phyloP scores from a whole-genome alignment of 139 green algal genomes.

The Nannochloris sp. region DNA sequence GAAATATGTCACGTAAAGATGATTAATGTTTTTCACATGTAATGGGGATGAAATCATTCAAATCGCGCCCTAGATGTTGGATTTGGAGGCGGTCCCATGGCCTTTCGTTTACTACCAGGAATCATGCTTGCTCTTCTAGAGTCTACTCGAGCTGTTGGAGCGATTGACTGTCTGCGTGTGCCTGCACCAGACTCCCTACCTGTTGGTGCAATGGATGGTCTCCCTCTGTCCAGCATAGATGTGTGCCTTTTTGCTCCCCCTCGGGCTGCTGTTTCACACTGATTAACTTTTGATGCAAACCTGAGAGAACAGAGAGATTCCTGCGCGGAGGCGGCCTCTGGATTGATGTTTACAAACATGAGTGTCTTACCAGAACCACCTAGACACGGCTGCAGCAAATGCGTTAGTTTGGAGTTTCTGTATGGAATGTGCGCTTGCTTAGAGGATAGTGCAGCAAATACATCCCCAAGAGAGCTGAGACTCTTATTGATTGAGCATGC shows the following conservation, averaged over 20 bases:
- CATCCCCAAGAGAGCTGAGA: slow-evolving; percentile 73
- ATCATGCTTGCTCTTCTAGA: slow-evolving; percentile 13
- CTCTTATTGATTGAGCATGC: slow-evolving; percentile 91
- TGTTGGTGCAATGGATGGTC: not conserved
- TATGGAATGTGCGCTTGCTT: slow-evolving; percentile 74
- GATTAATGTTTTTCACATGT: slow-evolving; percentile 1
- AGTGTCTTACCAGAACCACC: slow-evolving; percentile 74
- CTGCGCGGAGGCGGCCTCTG: slow-evolving; percentile 55
- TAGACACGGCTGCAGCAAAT: slow-evolving; percentile 62
- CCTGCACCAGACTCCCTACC: not conserved
- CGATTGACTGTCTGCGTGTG: not conserved
- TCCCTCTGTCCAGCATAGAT: not conserved
- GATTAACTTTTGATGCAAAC: slow-evolving; percentile 82
- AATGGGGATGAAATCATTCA: not conserved
- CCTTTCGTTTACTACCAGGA: not conserved
- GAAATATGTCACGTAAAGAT: not conserved
- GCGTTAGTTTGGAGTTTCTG: slow-evolving; percentile 92
- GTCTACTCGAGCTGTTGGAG: not conserved
- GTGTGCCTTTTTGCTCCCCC: slow-evolving; percentile 44
- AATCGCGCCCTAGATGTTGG: not conserved
- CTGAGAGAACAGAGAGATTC: slow-evolving; percentile 81
- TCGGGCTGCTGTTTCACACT: slow-evolving; percentile 66
- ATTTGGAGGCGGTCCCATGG: slow-evolving; percentile 7
- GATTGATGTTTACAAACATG: slow-evolving; percentile 94
- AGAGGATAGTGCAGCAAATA: slow-evolving; percentile 68